Evolutionary conservation across 805 yeast species (phyloP).

Genomic region (Ogataea angusta): DNA sequence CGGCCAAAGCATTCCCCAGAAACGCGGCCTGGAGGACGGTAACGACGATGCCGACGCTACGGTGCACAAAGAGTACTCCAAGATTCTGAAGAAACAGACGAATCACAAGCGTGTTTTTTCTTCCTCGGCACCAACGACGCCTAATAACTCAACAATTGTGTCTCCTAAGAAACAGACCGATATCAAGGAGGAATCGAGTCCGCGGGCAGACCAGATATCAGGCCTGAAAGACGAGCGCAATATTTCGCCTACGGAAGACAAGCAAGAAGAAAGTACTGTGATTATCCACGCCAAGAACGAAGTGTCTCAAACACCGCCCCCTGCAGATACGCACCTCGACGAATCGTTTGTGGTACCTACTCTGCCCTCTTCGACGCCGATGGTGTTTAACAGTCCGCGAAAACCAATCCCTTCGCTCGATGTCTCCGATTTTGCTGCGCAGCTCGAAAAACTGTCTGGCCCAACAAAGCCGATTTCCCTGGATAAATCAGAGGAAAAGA

Average conservation of each 20-base stretch:
- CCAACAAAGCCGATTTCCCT: slow-evolving; percentile 11
- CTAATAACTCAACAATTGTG: slow-evolving; percentile 5
- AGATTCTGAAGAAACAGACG: slow-evolving; percentile 20
- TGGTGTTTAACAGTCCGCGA: slow-evolving; percentile 10
- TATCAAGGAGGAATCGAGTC: slow-evolving; percentile 1
- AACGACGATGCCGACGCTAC: slow-evolving; percentile 14
- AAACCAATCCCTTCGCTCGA: slow-evolving; percentile 9
- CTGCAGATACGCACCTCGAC: not conserved
- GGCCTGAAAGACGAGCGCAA: no score
- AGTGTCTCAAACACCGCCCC: not conserved
- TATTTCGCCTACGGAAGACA: no score
- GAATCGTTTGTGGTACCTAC: slow-evolving; percentile 13
- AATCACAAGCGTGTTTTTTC: slow-evolving; percentile 27
- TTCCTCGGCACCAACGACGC: slow-evolving; percentile 17
- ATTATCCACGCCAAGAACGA: no score
- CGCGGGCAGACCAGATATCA: not conserved
- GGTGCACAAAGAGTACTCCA: slow-evolving; percentile 24
- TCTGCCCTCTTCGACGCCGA: slow-evolving; percentile 19
- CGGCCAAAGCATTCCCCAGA: slow-evolving; percentile 15
- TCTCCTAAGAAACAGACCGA: slow-evolving; percentile 1
- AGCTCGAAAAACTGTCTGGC: slow-evolving; percentile 12
- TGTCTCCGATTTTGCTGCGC: slow-evolving; percentile 16
- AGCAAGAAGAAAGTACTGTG: no score
- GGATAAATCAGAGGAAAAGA: not conserved
- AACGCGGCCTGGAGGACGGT: slow-evolving; percentile 14